Conservation (phyloP, 78 protist genomes). For the Abeoforma whisleri region DNA sequence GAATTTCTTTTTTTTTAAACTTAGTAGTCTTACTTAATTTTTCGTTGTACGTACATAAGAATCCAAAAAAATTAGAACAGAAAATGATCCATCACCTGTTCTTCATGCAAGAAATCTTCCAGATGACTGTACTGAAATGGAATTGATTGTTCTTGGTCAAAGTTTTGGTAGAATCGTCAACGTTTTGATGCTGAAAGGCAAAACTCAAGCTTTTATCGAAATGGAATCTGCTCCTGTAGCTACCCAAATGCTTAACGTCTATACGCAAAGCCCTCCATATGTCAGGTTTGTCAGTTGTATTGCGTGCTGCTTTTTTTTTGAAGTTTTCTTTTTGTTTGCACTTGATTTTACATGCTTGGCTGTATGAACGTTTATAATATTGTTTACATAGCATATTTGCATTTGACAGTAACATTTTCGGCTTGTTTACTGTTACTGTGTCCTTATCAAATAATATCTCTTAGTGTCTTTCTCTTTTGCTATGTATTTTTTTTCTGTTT, state of each 20-base stretch:
- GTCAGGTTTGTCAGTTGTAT: conserved; percentile 7
- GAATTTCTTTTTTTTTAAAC: no score
- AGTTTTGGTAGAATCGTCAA: conserved; percentile 47
- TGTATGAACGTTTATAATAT: no score
- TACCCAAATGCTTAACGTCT: neutral
- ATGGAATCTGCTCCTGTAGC: neutral
- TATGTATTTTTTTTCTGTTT: no score
- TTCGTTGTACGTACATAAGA: no score
- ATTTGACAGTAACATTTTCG: neutral
- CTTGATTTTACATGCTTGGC: no score
- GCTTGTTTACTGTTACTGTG: no score
- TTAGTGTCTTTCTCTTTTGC: no score
- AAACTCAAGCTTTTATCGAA: conserved; percentile 31
- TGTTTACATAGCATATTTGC: no score
- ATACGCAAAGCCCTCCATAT: neutral
- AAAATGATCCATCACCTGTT: conserved; percentile 8
- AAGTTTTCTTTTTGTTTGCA: neutral
- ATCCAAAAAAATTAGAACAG: no score
- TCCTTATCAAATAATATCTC: no score
- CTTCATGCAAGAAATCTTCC: neutral
- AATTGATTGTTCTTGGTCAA: conserved; percentile 32
- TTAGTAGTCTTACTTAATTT: no score
- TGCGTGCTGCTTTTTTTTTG: no score
- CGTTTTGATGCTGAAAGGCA: conserved; percentile 30
- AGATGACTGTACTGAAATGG: conserved; percentile 46